A percentile compares a stretch with the other conserved stretches of the same genome.
Conservation (phyloP, 495 filamentous ascomycete species). For the Darksidea phi region DNA sequence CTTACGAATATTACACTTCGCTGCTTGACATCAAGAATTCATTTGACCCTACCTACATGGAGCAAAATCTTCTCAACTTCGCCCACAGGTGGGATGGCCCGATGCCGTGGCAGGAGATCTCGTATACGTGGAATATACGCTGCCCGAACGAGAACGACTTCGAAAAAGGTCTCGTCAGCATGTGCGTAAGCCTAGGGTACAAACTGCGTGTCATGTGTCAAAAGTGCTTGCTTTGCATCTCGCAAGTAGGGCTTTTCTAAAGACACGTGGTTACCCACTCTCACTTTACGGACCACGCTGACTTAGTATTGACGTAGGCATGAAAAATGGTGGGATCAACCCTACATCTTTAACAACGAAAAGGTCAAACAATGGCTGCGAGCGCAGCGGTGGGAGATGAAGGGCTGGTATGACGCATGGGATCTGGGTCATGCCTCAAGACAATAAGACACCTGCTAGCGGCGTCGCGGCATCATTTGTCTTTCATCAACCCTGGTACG, state of each 20-base stretch:
- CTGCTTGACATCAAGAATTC: constrained; percentile 19
- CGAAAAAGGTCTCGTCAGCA: constrained; percentile 24
- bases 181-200: background rate
- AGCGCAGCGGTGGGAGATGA: constrained; percentile 18
- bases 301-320: constrained; percentile 5
- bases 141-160: constrained; percentile 24
- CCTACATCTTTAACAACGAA: constrained; percentile 9
- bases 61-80: constrained; percentile 34
- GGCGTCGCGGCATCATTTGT: too few relatives aligned
- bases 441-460: too few relatives aligned
- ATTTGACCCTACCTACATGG: constrained; percentile 23
- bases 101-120: constrained; percentile 25
- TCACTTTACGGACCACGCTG: too few relatives aligned
- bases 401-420: constrained; percentile 21
- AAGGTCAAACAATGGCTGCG: constrained; percentile 12
- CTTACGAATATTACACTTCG: constrained; percentile 27
- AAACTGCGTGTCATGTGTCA: too few relatives aligned
- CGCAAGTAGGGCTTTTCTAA: too few relatives aligned
- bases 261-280: too few relatives aligned
- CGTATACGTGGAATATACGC: constrained; percentile 20
- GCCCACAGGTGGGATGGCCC: constrained; percentile 24
- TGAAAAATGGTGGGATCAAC: constrained; percentile 33
- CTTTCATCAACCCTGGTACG: too few relatives aligned
- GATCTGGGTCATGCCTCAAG: background rate
- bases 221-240: too few relatives aligned